Evolutionary conservation across 495 filamentous ascomycete species (phyloP), one percentile per base, ranked within the genome.

Genomic region (Penicillium mononematosum): DNA sequence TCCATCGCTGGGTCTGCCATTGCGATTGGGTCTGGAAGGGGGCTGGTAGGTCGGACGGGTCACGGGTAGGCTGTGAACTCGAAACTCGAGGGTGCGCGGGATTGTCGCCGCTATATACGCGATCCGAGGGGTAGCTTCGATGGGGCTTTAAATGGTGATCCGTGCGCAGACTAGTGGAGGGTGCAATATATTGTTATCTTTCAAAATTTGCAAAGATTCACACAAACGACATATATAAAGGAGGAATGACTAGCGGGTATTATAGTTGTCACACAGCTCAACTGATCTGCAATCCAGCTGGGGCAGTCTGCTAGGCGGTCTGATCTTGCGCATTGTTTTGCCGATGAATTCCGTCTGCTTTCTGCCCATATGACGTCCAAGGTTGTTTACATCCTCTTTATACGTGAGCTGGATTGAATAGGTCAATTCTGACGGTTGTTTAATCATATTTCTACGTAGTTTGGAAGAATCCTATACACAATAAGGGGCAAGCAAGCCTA

Each of bases 1-100:
- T 79, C 75, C 55, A 75, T 68, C 7, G 44, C 42, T 11, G 56
- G 24, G 45, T 75, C 68, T 44, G 67, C 63, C 65, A 70, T 71
- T 22, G 27, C 41, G 6, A 16, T 47, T 22, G 17, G 39, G 16
- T 31, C 20, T 1, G 42, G 10, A 38, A 31, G 12, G 44, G 10
- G 14, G 50, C 2, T 34, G 17, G 10, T 20, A 22, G 31, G 17
- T 20, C 3, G 36, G 47, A 11, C 4, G 5, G 4, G 19, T 20
- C 4, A 50, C 5, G 12, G 34, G n/a, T 44, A 11, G 20, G 11
- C 32, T 50, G 19, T 49, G 9, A 19, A 24, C 9, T 20, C 29
- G 22, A 11, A 5, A 43, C 29, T 14, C 25, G 20, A 20, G n/a
- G 44, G 4, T 56, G 22, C 31, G 44, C 25, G 57, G 22, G 42